Conservation (phyloP, 164 flowering plant genomes). For the Brasenia schreberi region DNA sequence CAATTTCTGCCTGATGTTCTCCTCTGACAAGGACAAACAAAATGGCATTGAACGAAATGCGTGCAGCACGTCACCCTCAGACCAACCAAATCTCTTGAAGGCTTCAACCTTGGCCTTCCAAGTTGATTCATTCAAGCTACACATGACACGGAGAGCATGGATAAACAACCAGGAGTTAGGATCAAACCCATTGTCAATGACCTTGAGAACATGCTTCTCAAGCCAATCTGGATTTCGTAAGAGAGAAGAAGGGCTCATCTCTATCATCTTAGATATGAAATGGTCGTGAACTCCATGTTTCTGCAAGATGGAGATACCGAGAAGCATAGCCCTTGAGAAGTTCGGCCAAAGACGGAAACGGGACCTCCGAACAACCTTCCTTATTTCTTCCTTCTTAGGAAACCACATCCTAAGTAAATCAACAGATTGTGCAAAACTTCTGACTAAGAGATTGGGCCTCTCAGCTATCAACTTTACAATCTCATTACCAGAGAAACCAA, state of each 20-base stretch:
- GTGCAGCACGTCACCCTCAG: slow-evolving; percentile 4
- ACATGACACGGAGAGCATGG: slow-evolving; percentile 1
- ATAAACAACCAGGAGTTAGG: slow-evolving; percentile 1
- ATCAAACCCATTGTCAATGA: slow-evolving; percentile 1
- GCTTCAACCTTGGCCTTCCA: slow-evolving; percentile 1
- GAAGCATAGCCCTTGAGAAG: neutral
- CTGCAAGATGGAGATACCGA: slow-evolving; percentile 3
- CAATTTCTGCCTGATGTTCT: neutral
- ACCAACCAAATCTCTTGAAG: slow-evolving; percentile 8
- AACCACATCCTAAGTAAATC: slow-evolving; percentile 1
- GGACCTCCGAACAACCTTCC: slow-evolving; percentile 1
- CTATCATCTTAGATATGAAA: neutral
- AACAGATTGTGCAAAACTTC: neutral
- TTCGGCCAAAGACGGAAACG: neutral
- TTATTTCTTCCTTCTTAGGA: slow-evolving; percentile 1
- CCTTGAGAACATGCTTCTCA: neutral
- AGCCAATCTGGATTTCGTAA: neutral
- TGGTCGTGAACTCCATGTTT: slow-evolving; percentile 1
- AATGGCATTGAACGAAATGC: slow-evolving; percentile 4
- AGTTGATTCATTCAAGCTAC: neutral
- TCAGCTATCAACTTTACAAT: slow-evolving; percentile 4
- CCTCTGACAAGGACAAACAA: slow-evolving; percentile 3
- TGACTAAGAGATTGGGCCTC: slow-evolving; percentile 1
- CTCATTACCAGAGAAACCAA: slow-evolving; percentile 8
- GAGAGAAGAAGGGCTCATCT: neutral